A percentile compares a stretch with the other conserved stretches of the same genome.
Evolutionary conservation across 768 basidiomycete species (phyloP).

Genomic region (Naematelia aurantialba): DNA sequence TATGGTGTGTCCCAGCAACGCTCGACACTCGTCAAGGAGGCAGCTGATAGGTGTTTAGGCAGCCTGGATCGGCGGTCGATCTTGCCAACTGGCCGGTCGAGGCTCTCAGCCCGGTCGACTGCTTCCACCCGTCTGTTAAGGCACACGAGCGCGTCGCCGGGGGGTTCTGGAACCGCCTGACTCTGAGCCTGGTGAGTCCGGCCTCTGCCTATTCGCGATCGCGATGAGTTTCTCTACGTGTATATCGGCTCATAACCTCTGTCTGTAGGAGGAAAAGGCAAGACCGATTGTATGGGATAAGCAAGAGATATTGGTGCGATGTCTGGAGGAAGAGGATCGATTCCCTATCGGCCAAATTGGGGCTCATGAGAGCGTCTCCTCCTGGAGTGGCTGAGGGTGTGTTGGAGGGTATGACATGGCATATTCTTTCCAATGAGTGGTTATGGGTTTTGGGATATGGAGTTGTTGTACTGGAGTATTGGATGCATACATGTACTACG

Average conservation of each 20-base stretch:
- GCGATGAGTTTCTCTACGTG: too few species aligned
- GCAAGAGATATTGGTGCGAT: slow-evolving; percentile 28
- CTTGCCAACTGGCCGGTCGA: slow-evolving; percentile 38
- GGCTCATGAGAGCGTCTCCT: not conserved
- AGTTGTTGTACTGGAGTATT: too few species aligned
- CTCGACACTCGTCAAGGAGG: too few species aligned
- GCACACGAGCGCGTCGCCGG: slow-evolving; percentile 40
- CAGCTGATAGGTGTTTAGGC: slow-evolving; percentile 16
- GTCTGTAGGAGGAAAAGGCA: slow-evolving; percentile 28
- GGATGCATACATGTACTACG: too few species aligned
- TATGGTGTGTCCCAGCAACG: slow-evolving; percentile 24
- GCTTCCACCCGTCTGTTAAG: slow-evolving; percentile 42
- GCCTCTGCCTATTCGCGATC: not conserved
- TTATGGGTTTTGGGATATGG: too few species aligned
- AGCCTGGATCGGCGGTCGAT: slow-evolving; percentile 37
- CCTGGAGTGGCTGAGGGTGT: too few species aligned
- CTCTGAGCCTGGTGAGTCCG: slow-evolving; percentile 23
- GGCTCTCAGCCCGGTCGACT: slow-evolving; percentile 38
- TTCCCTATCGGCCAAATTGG: slow-evolving; percentile 15
- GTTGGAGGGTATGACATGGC: too few species aligned
- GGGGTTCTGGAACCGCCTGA: slow-evolving; percentile 47
- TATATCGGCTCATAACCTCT: too few species aligned
- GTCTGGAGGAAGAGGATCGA: slow-evolving; percentile 38
- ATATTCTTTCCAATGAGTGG: too few species aligned
- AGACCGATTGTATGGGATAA: slow-evolving; percentile 38